Base-by-base conservation (phyloP, 805 yeast species). In the Schizosaccharomyces japonicus region DNA sequence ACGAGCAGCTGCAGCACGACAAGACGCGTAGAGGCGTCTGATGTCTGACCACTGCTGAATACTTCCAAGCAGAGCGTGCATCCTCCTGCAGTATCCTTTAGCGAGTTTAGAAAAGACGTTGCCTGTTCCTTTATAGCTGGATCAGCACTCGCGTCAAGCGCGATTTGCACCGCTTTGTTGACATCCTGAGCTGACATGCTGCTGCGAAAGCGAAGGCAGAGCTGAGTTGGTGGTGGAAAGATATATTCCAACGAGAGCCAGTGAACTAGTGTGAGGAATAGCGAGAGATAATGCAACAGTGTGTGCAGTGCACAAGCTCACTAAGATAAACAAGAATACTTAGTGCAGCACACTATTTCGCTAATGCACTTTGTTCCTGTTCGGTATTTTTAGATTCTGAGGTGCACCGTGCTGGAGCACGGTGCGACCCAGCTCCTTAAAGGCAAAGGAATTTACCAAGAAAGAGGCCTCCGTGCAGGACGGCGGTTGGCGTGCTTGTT, bases 161-260 rank as follows among this genome's bases (percentile, higher is more conserved):
- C 94, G 52, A 83, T 74, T 52, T 73, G 76, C 45, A 85, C 90
- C 39, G 94, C 95, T 63, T 82, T 90, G 60, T 73, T 82, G 56
- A 85, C 78, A 66, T 84, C 92, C 48, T 63, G 42, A 8, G 42
- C 42, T 27, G 42, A 36, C 42, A 36, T 36, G 42, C n/a, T n/a
- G 42, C 42, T 15, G 23, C 23, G 13, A 23, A 21, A 23, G 23
- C 13, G 42, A 36, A 17, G 42, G 25, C 23, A 13, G 23, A 36
- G 5, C 13, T 5, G 5, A 27, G 13, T 21, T 36, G 17, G 42
- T 6, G 26, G 17, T 36, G 42, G 26, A 4, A 36, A 36, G 23
- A 36, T 36, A n/a, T 36, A 19, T 11, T 17, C n/a, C n/a, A n/a
- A n/a, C n/a, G n/a, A n/a, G n/a, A n/a, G n/a, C n/a, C n/a, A n/a